Evolutionary conservation across 2,329 filamentous ascomycete genomes (phyloP).

Genomic region (Alternaria sp.): DNA sequence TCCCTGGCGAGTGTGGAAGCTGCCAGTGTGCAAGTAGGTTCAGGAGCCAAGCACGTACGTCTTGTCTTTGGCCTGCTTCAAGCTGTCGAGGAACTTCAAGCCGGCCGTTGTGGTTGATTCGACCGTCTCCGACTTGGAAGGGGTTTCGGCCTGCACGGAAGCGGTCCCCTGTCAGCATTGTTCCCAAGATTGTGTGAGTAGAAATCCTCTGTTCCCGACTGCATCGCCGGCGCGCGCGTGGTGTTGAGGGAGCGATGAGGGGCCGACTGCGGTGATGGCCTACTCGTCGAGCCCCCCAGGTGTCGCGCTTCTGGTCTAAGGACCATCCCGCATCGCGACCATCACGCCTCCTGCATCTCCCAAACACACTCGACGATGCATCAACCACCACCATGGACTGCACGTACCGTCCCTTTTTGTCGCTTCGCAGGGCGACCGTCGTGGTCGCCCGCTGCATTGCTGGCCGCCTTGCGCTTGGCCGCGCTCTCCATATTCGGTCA

Average conservation of each 20-base stretch:
- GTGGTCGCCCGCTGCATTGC: slow-evolving; percentile 58
- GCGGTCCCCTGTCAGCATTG: slow-evolving; percentile 37
- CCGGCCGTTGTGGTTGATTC: slow-evolving; percentile 77
- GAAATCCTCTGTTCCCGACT: slow-evolving; percentile 4
- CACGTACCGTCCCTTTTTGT: slow-evolving; percentile 67
- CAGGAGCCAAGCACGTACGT: slow-evolving; percentile 64
- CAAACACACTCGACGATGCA: slow-evolving; percentile 35
- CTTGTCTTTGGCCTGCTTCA: slow-evolving; percentile 81
- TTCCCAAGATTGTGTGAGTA: slow-evolving; percentile 2
- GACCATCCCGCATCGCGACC: slow-evolving; percentile 43
- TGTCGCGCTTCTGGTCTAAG: slow-evolving; percentile 40
- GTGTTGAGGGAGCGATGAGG: slow-evolving; percentile 40
- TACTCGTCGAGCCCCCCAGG: slow-evolving; percentile 47
- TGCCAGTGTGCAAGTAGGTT: slow-evolving; percentile 8
- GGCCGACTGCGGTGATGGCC: slow-evolving; percentile 37
- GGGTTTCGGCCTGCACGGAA: slow-evolving; percentile 39
- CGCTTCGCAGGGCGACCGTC: slow-evolving; percentile 66
- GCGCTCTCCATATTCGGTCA: slow-evolving; percentile 52
- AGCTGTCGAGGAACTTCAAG: slow-evolving; percentile 75
- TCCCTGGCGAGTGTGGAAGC: background rate
- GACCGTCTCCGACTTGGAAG: slow-evolving; percentile 61
- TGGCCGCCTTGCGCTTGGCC: slow-evolving; percentile 65
- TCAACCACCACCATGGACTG: slow-evolving; percentile 27
- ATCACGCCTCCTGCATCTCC: slow-evolving; percentile 26
- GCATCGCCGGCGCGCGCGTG: slow-evolving; percentile 38